Base-by-base conservation (phyloP, 2,329 filamentous ascomycete genomes). In the Penicillium sp. region DNA sequence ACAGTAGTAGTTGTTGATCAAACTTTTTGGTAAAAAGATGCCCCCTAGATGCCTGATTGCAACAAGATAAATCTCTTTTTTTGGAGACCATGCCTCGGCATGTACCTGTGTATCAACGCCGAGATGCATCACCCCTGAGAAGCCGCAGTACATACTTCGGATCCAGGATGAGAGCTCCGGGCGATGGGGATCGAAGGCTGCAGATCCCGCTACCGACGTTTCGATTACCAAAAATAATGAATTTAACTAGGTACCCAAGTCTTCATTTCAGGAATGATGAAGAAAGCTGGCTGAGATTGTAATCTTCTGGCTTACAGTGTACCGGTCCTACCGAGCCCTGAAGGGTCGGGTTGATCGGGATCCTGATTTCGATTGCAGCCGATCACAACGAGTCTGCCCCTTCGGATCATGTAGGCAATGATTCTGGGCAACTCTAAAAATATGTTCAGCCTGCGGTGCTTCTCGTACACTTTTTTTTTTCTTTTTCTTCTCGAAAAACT, bases 401-500 rank as follows among this genome's bases (percentile, higher is more conserved):
- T 39, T 24, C 33, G 33, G 49, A 22, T 27, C 19, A 51, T 51
- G 33, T n/a, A 39, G 22, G 35, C 27, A 50, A 50, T 50, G 47
- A 19, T 37, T 50, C 18, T 50, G 18, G 19, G 47, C 49, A 51
- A 51, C 35, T 37, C 54, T 56, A 56, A 50, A 56, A 56, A 56
- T 56, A 50, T 43, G 16, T 37, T 41, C 44, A 3, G 19, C 33
- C 27, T 35, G 46, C 27, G 14, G 4, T 13, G n/a, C 37, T 27
- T 46, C 10, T 10, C 10, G 10, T n/a, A 36, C 27, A 16, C 18
- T 35, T n/a, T 31, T 24, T 40, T n/a, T 16, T 31, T 6, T 19
- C 27, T 41, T 11, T 11, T 16, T 39, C 22, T 49, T 40, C 52
- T 49, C 31, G 50, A 59, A 40, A 47, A 40, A 39, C 43, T 50